A percentile compares a stretch with the other conserved stretches of the same genome.
Evolutionary conservation across 345 rosid genomes (phyloP).

Genomic region (Hypericum androsaemum): DNA sequence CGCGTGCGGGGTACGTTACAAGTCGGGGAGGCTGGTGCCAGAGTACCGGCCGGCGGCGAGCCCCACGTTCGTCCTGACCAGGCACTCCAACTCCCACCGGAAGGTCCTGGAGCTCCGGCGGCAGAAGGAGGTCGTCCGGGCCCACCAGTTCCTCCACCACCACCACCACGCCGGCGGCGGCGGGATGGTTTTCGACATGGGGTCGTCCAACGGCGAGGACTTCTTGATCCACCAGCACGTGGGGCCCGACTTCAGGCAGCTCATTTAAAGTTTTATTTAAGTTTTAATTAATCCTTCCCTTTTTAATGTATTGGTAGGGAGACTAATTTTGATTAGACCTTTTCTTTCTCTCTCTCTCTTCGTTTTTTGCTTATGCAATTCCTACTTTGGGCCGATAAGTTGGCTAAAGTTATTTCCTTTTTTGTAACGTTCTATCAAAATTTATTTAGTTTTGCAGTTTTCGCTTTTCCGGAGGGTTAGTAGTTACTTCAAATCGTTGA

Average conservation of each 20-base stretch:
- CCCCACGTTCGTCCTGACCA: slow-evolving; percentile 66
- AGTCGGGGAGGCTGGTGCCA: slow-evolving; percentile 72
- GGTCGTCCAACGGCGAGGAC: slow-evolving; percentile 54
- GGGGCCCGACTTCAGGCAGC: slow-evolving; percentile 79
- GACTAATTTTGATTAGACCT: slow-evolving; percentile 20
- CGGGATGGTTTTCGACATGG: slow-evolving; percentile 48
- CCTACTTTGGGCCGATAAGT: not conserved
- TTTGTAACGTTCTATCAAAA: no score
- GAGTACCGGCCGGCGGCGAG: slow-evolving; percentile 79
- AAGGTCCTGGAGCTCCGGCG: slow-evolving; percentile 77
- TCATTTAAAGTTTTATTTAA: slow-evolving; percentile 19
- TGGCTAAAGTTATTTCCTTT: no score
- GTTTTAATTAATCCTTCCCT: no score
- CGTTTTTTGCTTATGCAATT: not conserved
- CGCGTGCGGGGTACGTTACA: slow-evolving; percentile 75
- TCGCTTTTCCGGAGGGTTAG: no score
- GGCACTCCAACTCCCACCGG: slow-evolving; percentile 78
- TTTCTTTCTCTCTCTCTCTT: slow-evolving; percentile 10
- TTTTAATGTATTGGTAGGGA: not conserved
- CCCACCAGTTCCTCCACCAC: slow-evolving; percentile 13
- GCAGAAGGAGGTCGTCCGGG: slow-evolving; percentile 40
- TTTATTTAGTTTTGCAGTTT: no score
- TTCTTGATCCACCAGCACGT: slow-evolving; percentile 80
- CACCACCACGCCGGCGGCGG: slow-evolving; percentile 31
- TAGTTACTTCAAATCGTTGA: no score